Evolutionary conservation across 1,139 yeast genomes (phyloP).

Genomic region (Kodamaea sp.): DNA sequence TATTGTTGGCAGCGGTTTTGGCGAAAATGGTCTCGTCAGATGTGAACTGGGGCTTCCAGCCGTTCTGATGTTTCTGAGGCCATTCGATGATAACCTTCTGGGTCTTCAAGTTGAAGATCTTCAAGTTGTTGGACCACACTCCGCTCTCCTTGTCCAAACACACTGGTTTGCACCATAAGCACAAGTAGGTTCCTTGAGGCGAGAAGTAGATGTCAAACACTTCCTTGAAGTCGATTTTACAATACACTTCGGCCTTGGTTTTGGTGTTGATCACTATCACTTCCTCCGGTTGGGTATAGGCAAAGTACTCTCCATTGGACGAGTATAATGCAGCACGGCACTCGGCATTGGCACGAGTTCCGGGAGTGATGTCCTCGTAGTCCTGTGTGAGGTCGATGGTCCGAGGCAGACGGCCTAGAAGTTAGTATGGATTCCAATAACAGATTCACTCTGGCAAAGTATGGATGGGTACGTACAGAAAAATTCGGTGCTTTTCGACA

Average conservation of each 20-base stretch:
- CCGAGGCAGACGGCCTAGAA: constrained; percentile 20
- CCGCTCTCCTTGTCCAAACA: constrained; percentile 60
- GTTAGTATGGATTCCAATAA: constrained; percentile 11
- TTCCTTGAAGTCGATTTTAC: constrained; percentile 53
- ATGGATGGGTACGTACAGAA: constrained; percentile 16
- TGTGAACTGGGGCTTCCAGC: constrained; percentile 91
- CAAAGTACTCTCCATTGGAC: constrained; percentile 56
- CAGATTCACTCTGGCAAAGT: background rate
- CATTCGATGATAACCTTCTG: constrained; percentile 61
- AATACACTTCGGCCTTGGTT: constrained; percentile 30
- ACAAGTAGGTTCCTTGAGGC: constrained; percentile 80
- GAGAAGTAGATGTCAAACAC: constrained; percentile 84
- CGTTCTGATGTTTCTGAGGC: constrained; percentile 80
- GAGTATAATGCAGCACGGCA: constrained; percentile 52
- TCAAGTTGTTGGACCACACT: constrained; percentile 74
- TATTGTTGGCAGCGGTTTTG: constrained; percentile 53
- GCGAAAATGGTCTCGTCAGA: constrained; percentile 74
- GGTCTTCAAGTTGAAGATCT: constrained; percentile 60
- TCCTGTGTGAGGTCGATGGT: constrained; percentile 20
- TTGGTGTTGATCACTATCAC: constrained; percentile 64
- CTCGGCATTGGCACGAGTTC: constrained; percentile 29
- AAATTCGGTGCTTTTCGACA: constrained; percentile 21
- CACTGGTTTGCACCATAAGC: constrained; percentile 90
- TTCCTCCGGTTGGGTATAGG: constrained; percentile 55
- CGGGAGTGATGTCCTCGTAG: constrained; percentile 20